Percentiles rank a stretch among this genome's conserved stretches.
These are phyloP conservation scores for Quercus tomentella DNA, from an alignment of 331 rosid genomes.

Conservation along the genomic window DNA sequence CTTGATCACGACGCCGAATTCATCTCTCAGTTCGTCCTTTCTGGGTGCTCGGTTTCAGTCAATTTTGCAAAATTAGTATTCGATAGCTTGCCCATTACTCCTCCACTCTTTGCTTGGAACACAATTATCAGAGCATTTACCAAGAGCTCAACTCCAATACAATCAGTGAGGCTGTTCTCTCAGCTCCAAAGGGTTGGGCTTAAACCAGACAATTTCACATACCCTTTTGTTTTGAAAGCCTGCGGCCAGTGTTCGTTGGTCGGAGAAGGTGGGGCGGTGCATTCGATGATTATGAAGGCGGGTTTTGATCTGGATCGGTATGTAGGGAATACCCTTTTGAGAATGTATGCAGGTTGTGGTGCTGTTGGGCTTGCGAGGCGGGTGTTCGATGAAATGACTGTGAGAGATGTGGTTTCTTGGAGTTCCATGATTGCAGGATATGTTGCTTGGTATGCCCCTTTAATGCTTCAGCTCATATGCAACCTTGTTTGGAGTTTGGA, in stretches of 20 bases:
- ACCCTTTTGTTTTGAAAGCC: constrained; percentile 47
- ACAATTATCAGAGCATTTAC: constrained; percentile 41
- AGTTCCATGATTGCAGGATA: constrained; percentile 50
- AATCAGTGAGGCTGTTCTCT: constrained; percentile 36
- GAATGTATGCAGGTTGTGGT: constrained; percentile 32
- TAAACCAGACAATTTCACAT: constrained; percentile 44
- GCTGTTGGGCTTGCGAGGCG: constrained; percentile 15
- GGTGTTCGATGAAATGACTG: constrained; percentile 52
- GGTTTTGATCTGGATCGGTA: constrained; percentile 29
- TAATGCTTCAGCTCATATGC: neutral
- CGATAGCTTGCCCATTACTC: constrained; percentile 29
- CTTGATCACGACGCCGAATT: constrained; percentile 23
- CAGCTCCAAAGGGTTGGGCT: constrained; percentile 27
- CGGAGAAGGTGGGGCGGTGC: constrained; percentile 31
- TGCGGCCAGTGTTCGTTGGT: constrained; percentile 28
- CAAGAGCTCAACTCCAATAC: constrained; percentile 19
- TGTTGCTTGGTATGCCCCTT: constrained; percentile 26
- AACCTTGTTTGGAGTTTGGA: neutral
- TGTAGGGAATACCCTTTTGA: constrained; percentile 41
- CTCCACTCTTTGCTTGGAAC: constrained; percentile 53
- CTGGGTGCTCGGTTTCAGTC: constrained; percentile 31
- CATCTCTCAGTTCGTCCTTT: constrained; percentile 16
- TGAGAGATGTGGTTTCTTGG: constrained; percentile 59
- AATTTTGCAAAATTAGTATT: constrained; percentile 27
- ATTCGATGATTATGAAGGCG: constrained; percentile 35